Conservation (phyloP, 805 yeast genomes). For the Cyberlindnera meyerae region DNA sequence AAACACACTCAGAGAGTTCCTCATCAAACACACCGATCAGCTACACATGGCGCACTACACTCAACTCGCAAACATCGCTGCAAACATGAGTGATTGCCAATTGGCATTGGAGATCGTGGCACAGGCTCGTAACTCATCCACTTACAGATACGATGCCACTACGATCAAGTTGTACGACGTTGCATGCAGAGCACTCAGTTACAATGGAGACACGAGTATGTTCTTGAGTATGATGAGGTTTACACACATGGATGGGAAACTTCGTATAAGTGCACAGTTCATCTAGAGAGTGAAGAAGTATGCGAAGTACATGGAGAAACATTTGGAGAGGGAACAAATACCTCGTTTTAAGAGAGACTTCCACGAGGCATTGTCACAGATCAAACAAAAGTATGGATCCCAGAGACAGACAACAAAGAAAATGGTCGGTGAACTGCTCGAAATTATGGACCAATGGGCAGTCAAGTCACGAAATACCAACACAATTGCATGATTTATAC, state of each 20-base stretch:
- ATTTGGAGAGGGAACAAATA: neutral
- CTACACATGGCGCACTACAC: conserved; percentile 8
- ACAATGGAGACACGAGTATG: conserved; percentile 3
- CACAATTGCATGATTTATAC: no score
- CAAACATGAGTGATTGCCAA: conserved; percentile 2
- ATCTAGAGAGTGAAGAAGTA: conserved; percentile 1
- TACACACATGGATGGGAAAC: conserved; percentile 2
- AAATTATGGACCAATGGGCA: conserved; percentile 6
- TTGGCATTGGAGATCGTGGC: conserved; percentile 11
- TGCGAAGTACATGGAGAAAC: conserved; percentile 1
- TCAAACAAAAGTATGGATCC: conserved; percentile 1
- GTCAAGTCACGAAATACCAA: neutral
- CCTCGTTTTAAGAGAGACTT: neutral
- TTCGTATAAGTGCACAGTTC: neutral
- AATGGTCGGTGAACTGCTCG: neutral
- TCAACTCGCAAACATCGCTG: conserved; percentile 9
- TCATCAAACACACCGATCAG: conserved; percentile 1
- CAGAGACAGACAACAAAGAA: neutral
- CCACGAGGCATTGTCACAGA: neutral
- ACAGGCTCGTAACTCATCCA: conserved; percentile 11
- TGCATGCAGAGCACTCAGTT: conserved; percentile 7
- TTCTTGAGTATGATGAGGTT: conserved; percentile 4
- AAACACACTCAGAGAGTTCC: conserved; percentile 8
- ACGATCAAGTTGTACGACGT: conserved; percentile 7
- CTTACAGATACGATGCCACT: conserved; percentile 1